A percentile compares a stretch with the other conserved stretches of the same genome.
phyloP scores from a whole-genome alignment of 352 stramenopile species.

The Globisporangium ultimum region DNA sequence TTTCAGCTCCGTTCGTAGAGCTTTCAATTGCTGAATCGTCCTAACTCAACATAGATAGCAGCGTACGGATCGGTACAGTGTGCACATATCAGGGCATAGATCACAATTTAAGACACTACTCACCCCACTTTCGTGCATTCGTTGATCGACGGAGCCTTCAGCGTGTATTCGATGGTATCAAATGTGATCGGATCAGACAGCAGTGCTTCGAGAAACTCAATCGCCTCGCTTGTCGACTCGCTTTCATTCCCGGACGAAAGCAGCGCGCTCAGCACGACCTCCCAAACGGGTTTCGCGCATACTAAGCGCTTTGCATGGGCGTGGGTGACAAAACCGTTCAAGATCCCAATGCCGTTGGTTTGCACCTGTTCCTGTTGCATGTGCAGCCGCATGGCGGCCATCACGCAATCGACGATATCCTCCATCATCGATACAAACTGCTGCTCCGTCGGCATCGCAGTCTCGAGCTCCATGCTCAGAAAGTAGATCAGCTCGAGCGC shows the following conservation, averaged over 20 bases:
- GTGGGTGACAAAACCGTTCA: slow-evolving; percentile 35
- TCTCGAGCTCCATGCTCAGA: slow-evolving; percentile 47
- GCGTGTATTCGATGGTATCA: slow-evolving; percentile 7
- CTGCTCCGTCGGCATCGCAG: slow-evolving; percentile 6
- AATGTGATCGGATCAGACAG: slow-evolving; percentile 24
- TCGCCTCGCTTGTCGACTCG: slow-evolving; percentile 27
- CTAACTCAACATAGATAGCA: background rate
- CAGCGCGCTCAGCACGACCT: slow-evolving; percentile 27
- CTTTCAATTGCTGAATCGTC: slow-evolving; percentile 7
- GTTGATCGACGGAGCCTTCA: slow-evolving; percentile 6
- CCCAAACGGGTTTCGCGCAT: slow-evolving; percentile 21
- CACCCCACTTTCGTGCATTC: slow-evolving; percentile 12
- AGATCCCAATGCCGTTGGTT: slow-evolving; percentile 43
- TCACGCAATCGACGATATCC: slow-evolving; percentile 20
- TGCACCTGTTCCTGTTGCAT: slow-evolving; percentile 38
- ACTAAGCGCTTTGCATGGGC: slow-evolving; percentile 24
- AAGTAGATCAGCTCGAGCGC: slow-evolving; percentile 53
- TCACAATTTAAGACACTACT: background rate
- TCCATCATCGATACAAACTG: slow-evolving; percentile 10
- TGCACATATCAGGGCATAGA: background rate
- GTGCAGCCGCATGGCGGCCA: slow-evolving; percentile 35
- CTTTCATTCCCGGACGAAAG: slow-evolving; percentile 10
- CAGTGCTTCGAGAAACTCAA: slow-evolving; percentile 37
- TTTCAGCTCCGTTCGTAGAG: slow-evolving; percentile 7
- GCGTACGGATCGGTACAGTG: too few relatives aligned